Evolutionary conservation across 202 grass and related monocot genomes (phyloP), one percentile per base, ranked within the genome.

Genomic region (Musa balbisiana): DNA sequence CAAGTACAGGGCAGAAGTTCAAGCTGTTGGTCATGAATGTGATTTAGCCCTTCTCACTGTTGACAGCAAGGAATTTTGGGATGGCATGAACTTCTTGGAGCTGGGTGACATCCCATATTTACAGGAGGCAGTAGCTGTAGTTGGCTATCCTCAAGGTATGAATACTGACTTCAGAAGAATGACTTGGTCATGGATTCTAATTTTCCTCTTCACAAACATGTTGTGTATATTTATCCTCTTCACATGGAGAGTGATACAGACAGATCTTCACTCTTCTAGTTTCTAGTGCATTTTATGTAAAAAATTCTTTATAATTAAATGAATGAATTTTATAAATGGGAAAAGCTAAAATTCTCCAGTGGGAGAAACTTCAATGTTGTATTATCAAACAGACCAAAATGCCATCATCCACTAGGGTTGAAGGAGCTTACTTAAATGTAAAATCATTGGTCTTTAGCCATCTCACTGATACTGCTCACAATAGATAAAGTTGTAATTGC

Each of bases 51-150:
- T 98, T 55, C 79, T 98, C 64, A 93, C 87, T 26, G 85, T 98
- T 52, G 84, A 91, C 23, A 98, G 76, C 20, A 79, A 92, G 71
- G 94, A 98, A 76, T 98, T 98, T 86, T 98, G 94, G 94, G 84
- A 94, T 65, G 94, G 94, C n/a, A 89, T 98, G 81, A 87, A 89
- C 66, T 92, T 80, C 79, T 83, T 98, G 74, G 91, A 98, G 72
- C 83, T 98, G 85, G 91, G 91, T 77, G 94, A 92, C 76, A 90
- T 94, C 62, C 94, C 94, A 17, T 93, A 85, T 81, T 86, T 98
- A 74, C 94, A 98, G 87, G 94, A 98, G 87, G 94, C 81, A 17
- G 91, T 98, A 1, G 94, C 94, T 49, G 94, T 97, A 67, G 94
- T 93, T 78, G 94, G 94, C 16, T 97, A 97, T 77, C 94, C 90